Percentiles rank a stretch among this genome's conserved stretches.
These are phyloP conservation scores for Sugiyamaella paludigena DNA, from an alignment of 1,139 yeast species.

Conservation along the genomic window DNA sequence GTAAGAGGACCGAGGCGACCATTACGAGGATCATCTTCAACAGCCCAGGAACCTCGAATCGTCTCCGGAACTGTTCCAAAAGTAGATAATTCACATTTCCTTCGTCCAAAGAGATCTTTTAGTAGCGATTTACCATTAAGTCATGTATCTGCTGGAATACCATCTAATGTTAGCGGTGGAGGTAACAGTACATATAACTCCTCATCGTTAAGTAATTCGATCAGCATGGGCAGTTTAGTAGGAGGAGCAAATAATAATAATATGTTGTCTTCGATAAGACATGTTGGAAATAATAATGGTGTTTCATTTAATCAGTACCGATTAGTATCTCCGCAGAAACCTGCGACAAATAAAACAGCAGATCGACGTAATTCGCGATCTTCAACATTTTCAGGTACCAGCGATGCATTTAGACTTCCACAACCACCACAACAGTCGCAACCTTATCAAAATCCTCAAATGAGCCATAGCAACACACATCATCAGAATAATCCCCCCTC, in stretches of 20 bases:
- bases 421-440: neutral
- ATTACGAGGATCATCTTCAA: constrained; percentile 9
- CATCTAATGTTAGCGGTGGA: neutral
- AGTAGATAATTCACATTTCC: neutral
- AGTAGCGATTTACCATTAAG: neutral
- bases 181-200: too few relatives aligned
- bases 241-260: neutral
- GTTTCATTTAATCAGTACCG: neutral
- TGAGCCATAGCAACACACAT: neutral
- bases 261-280: too few relatives aligned
- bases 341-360: neutral
- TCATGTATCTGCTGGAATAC: neutral
- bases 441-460: neutral
- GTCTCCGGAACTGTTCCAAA: neutral
- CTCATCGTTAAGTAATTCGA: neutral
- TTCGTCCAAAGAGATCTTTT: constrained; percentile 6
- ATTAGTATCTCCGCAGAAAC: constrained; percentile 3
- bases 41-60: constrained; percentile 7
- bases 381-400: constrained; percentile 1
- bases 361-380: neutral
- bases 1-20: constrained; percentile 11
- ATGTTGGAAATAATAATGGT: too few relatives aligned
- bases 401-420: neutral
- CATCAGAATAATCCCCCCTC: neutral
- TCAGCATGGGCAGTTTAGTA: constrained; percentile 3